Evolutionary conservation across 2,329 filamentous ascomycete species (phyloP).

Genomic region (Thelonectria olida): DNA sequence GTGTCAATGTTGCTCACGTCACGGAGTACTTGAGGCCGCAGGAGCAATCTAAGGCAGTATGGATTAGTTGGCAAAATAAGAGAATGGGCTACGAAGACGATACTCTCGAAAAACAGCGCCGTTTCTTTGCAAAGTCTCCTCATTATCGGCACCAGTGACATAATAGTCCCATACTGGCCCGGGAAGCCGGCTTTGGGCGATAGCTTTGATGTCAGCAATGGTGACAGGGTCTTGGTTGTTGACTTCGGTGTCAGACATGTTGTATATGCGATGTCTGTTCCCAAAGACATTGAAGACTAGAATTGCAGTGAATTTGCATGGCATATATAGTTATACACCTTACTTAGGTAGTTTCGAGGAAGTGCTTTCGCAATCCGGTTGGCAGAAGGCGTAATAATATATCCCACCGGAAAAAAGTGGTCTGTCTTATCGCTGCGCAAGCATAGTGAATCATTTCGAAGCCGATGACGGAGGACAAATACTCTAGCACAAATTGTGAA

Average conservation of each 20-base stretch:
- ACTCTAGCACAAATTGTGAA: no score
- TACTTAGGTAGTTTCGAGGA: background rate
- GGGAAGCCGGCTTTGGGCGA: conserved; percentile 23
- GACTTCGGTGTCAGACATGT: background rate
- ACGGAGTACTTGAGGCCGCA: conserved; percentile 23
- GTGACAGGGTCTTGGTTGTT: conserved; percentile 19
- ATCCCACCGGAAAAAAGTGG: background rate
- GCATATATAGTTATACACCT: background rate
- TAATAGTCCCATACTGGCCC: conserved; percentile 35
- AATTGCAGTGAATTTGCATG: background rate
- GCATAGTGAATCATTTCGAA: no score
- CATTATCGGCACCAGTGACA: conserved; percentile 34
- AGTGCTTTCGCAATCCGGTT: background rate
- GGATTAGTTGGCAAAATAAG: background rate
- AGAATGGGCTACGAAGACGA: background rate
- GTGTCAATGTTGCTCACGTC: conserved; percentile 34
- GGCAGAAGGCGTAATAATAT: background rate
- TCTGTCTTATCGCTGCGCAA: no score
- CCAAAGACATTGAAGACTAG: background rate
- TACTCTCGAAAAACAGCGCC: conserved; percentile 27
- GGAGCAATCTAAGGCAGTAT: conserved; percentile 1
- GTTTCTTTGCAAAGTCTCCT: conserved; percentile 31
- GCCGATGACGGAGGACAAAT: no score
- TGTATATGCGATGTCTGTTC: background rate
- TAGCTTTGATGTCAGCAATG: conserved; percentile 22